Evolutionary conservation across 2,329 filamentous ascomycete genomes (phyloP).

Genomic region (Dendrostoma leiphaemia): DNA sequence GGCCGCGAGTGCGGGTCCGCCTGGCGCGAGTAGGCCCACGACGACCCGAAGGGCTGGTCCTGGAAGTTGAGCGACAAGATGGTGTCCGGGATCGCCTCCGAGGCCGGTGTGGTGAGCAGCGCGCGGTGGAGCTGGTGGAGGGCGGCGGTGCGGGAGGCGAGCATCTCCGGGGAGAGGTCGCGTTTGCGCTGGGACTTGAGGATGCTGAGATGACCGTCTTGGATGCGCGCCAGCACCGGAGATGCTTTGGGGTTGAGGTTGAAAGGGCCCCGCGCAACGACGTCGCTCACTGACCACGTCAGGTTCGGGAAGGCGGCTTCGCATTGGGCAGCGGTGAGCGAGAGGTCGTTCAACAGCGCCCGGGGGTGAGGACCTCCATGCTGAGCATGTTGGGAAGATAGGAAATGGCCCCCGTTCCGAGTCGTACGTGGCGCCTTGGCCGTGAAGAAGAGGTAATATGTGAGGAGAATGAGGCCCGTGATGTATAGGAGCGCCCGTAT

Average conservation of each 20-base stretch:
- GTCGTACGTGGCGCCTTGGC: background rate
- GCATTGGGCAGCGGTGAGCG: conserved; percentile 43
- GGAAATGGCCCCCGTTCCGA: background rate
- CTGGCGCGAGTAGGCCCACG: conserved; percentile 47
- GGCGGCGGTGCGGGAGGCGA: conserved; percentile 46
- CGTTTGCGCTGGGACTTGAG: conserved; percentile 38
- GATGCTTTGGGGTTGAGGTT: conserved; percentile 34
- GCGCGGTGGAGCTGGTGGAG: conserved; percentile 54
- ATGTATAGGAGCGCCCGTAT: conserved; percentile 23
- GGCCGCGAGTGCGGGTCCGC: conserved; percentile 33
- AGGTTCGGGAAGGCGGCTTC: conserved; percentile 43
- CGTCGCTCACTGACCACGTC: conserved; percentile 43
- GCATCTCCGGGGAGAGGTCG: conserved; percentile 44
- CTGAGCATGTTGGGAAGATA: background rate
- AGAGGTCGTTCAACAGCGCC: conserved; percentile 32
- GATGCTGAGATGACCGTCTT: conserved; percentile 43
- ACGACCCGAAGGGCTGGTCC: conserved; percentile 43
- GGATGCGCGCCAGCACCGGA: conserved; percentile 40
- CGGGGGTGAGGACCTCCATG: conserved; percentile 7
- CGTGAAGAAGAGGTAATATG: conserved; percentile 27
- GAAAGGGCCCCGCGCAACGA: conserved; percentile 43
- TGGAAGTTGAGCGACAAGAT: conserved; percentile 52
- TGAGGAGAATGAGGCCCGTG: conserved; percentile 20
- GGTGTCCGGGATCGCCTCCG: conserved; percentile 44
- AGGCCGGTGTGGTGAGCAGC: conserved; percentile 43